Percentiles rank a stretch among this genome's conserved stretches.
Conservation (phyloP, 768 basidiomycete species). For the Phaeolepiota aurea region DNA sequence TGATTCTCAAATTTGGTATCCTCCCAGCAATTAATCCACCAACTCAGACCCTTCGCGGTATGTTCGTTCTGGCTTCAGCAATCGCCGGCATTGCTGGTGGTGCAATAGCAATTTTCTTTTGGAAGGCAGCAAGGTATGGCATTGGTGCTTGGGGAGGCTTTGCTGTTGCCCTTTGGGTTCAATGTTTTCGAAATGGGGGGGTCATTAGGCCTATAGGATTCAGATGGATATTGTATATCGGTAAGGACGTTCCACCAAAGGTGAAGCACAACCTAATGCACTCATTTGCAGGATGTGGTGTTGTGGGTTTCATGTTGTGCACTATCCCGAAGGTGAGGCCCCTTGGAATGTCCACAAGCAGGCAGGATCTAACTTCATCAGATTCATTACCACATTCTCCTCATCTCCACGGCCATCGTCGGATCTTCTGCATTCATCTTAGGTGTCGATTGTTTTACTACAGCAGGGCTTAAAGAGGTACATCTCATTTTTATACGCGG, state of each 20-base stretch:
- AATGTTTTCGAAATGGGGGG: constrained; percentile 78
- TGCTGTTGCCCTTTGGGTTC: constrained; percentile 78
- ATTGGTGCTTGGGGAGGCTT: constrained; percentile 85
- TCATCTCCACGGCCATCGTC: constrained; percentile 82
- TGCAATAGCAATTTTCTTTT: constrained; percentile 85
- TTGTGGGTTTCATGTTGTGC: constrained; percentile 73
- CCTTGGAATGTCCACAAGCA: constrained; percentile 10
- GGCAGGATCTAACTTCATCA: constrained; percentile 15
- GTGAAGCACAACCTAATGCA: constrained; percentile 2
- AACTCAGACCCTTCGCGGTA: constrained; percentile 67
- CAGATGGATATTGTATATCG: constrained; percentile 87
- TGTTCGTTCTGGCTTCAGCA: constrained; percentile 78
- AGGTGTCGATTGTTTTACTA: constrained; percentile 90
- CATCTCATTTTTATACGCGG: constrained; percentile 6
- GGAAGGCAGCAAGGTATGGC: constrained; percentile 80
- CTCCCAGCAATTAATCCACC: constrained; percentile 80
- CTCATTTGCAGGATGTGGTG: constrained; percentile 47
- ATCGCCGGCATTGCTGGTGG: constrained; percentile 83
- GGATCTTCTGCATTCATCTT: constrained; percentile 88
- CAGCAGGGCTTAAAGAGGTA: constrained; percentile 90
- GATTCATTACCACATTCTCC: constrained; percentile 81
- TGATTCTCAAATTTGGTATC: constrained; percentile 86
- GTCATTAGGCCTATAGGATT: constrained; percentile 69
- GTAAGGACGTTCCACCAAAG: constrained; percentile 28
- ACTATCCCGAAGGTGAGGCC: constrained; percentile 62